A percentile compares a stretch with the other conserved stretches of the same genome.
phyloP scores from a whole-genome alignment of 108 stramenopile species.

The Nannochloropsis gaditana region DNA sequence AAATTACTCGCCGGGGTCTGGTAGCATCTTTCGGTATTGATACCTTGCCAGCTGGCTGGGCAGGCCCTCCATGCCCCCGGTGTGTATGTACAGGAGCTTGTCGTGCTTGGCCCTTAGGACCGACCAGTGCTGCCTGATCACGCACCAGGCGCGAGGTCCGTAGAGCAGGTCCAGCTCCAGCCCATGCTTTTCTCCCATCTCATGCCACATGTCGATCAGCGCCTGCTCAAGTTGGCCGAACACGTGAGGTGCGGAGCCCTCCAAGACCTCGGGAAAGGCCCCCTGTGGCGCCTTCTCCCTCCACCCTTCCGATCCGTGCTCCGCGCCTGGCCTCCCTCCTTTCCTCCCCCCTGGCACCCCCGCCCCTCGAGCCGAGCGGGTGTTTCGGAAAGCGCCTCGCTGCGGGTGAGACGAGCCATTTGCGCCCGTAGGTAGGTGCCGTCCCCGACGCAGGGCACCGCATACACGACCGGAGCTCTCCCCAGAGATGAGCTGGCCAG shows the following conservation, averaged over 20 bases:
- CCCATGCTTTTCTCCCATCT: slow-evolving; percentile 20
- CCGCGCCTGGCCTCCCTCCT: no score
- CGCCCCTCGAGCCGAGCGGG: no score
- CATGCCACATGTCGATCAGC: neutral
- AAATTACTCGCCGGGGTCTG: no score
- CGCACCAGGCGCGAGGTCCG: slow-evolving; percentile 39
- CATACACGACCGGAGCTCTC: neutral
- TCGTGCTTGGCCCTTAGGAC: slow-evolving; percentile 32
- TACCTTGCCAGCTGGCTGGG: slow-evolving; percentile 74
- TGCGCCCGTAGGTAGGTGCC: slow-evolving; percentile 27
- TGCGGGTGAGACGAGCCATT: slow-evolving; percentile 22
- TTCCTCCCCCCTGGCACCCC: neutral
- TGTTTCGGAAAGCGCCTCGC: no score
- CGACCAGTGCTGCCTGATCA: slow-evolving; percentile 18
- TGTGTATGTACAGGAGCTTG: slow-evolving; percentile 74
- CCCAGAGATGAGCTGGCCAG: slow-evolving; percentile 1
- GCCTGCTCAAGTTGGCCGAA: neutral
- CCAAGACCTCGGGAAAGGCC: neutral
- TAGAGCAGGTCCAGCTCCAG: slow-evolving; percentile 47
- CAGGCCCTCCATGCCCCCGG: slow-evolving; percentile 82
- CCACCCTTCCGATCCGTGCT: no score
- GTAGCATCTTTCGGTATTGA: slow-evolving; percentile 70
- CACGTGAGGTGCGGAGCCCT: neutral
- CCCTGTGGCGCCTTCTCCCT: no score
- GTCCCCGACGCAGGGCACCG: slow-evolving; percentile 43